phyloP scores from a whole-genome alignment of 208 protist species.

The Crithidia sp. region DNA sequence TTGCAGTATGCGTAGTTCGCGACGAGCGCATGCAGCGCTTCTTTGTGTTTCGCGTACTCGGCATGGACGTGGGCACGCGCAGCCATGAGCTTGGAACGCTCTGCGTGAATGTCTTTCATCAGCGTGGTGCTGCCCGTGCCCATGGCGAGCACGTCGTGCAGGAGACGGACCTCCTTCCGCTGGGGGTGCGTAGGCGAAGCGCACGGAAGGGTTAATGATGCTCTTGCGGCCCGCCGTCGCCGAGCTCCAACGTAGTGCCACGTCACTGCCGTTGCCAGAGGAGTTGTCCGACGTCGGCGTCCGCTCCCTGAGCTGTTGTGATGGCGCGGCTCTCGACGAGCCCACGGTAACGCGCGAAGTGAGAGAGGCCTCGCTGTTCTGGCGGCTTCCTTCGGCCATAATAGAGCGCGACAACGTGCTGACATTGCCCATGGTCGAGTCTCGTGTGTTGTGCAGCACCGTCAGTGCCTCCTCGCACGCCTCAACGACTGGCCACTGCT shows the following conservation, averaged over 20 bases:
- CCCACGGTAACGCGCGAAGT: neutral
- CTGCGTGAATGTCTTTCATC: constrained; percentile 57
- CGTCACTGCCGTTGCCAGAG: constrained; percentile 23
- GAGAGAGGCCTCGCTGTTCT: neutral
- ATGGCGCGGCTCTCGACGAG: neutral
- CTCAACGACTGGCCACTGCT: constrained; percentile 59
- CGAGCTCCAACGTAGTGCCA: constrained; percentile 55
- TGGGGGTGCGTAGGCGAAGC: constrained; percentile 69
- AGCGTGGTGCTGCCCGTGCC: constrained; percentile 65
- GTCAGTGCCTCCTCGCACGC: constrained; percentile 46
- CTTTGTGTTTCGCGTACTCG: constrained; percentile 24
- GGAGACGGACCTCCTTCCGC: constrained; percentile 67
- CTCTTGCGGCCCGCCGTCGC: constrained; percentile 39
- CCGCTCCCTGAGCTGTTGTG: constrained; percentile 19
- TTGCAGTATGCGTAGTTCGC: too few relatives aligned
- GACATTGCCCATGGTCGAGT: constrained; percentile 4
- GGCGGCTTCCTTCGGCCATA: neutral
- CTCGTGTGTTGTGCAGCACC: constrained; percentile 20
- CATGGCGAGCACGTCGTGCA: constrained; percentile 78
- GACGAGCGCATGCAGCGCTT: constrained; percentile 35
- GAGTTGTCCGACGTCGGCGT: neutral
- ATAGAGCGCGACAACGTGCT: neutral
- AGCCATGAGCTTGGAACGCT: constrained; percentile 36
- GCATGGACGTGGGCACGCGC: constrained; percentile 21
- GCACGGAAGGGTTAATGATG: constrained; percentile 38